phyloP scores from a whole-genome alignment of 2,329 filamentous ascomycete species.

The Arthroderma sp. region DNA sequence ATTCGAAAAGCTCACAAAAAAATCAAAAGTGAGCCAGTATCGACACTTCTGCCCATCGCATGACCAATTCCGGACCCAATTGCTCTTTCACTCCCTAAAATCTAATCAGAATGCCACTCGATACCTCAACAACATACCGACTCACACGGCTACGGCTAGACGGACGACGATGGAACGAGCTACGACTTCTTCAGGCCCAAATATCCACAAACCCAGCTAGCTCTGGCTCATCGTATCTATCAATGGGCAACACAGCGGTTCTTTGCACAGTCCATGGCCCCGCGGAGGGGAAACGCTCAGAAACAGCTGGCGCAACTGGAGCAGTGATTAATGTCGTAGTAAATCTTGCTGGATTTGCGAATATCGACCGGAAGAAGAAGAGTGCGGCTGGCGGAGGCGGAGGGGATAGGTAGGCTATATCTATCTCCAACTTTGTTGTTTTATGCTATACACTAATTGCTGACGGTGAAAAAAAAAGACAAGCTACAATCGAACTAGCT shows the following conservation, averaged over 20 bases:
- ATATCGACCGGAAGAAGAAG: slow-evolving; percentile 66
- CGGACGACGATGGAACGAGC: slow-evolving; percentile 90
- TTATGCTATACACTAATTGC: neutral
- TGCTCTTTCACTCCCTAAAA: neutral
- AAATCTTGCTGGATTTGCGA: slow-evolving; percentile 74
- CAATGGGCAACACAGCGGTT: slow-evolving; percentile 96
- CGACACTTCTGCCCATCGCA: neutral
- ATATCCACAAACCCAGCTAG: slow-evolving; percentile 86
- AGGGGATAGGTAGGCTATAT: slow-evolving; percentile 57
- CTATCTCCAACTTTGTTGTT: neutral
- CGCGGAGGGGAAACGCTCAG: slow-evolving; percentile 50
- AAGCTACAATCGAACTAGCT: slow-evolving; percentile 45
- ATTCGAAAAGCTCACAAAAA: neutral
- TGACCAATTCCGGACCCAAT: neutral
- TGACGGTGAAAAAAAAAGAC: slow-evolving; percentile 39
- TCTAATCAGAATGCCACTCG: slow-evolving; percentile 64
- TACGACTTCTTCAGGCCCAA: slow-evolving; percentile 75
- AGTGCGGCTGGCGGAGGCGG: slow-evolving; percentile 33
- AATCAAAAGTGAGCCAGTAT: neutral
- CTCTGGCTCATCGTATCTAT: slow-evolving; percentile 84
- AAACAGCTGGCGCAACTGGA: slow-evolving; percentile 39
- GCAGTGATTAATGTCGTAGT: slow-evolving; percentile 71
- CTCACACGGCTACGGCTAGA: slow-evolving; percentile 74
- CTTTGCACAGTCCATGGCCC: slow-evolving; percentile 87
- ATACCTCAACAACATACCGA: slow-evolving; percentile 81